Evolutionary conservation across 495 filamentous ascomycete genomes (phyloP), one percentile per base, ranked within the genome.

Genomic region (Mytilinidion resinicola): DNA sequence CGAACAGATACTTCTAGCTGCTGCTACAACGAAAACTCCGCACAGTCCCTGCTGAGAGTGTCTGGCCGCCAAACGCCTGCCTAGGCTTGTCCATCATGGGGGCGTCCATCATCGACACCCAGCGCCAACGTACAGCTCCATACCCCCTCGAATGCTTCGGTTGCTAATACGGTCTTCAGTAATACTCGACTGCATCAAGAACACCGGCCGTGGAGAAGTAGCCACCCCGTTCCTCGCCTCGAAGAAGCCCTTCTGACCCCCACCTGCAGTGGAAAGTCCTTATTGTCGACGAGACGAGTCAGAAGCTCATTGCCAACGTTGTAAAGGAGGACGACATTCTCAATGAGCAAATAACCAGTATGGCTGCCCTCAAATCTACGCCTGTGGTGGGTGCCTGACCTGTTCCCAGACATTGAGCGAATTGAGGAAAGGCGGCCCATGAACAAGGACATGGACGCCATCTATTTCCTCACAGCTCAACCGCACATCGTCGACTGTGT

Each of bases 321-420:
- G 82, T 91, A 66, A 91, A 88, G 61, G 88, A 96, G 73, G 91
- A 96, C 79, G 89, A 96, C 70, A 92, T 98, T 55, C 85, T 98
- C 70, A 91, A 93, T 69, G 80, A 90, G 71, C 95, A 95, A 69
- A 87, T 98, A 69, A 90, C 91, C 55, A 95, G 92, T 97, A 81
- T 52, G 72, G 17, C 21, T 1, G 7, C 33, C 14, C 21, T 1
- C 9, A 25, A 8, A 9, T 10, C 21, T 33, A 25, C 20, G 33
- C 57, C 46, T 56, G 41, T 61, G 62, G 70, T 47, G 71, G 56
- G 39, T 51, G 21, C 10, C 41, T 14, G 46, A 49, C 46, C 9
- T 3, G 14, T 14, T 25, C 59, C 66, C 71, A 96, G 90, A 93
- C 72, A 87, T 97, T 73, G 90, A 96, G 74, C 81, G 82, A 63